phyloP scores from a whole-genome alignment of 352 stramenopile species.

The Phytophthora sp. region DNA sequence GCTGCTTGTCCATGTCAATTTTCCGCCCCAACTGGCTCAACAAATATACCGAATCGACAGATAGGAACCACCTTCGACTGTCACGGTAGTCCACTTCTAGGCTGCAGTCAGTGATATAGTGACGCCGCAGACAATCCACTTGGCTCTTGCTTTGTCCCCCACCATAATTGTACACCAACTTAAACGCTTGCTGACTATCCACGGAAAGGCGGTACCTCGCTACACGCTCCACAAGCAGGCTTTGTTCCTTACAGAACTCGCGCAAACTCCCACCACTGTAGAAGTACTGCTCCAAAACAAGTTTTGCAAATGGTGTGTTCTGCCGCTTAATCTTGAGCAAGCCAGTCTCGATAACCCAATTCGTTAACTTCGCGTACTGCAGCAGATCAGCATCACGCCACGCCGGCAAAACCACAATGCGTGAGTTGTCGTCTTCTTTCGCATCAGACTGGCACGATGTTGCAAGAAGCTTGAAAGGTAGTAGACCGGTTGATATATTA shows the following conservation, averaged over 20 bases:
- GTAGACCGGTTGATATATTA: not conserved
- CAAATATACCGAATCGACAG: conserved; percentile 19
- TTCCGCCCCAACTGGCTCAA: conserved; percentile 16
- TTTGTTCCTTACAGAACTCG: conserved; percentile 12
- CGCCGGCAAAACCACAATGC: conserved; percentile 28
- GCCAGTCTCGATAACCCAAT: conserved; percentile 22
- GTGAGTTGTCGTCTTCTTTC: conserved; percentile 20
- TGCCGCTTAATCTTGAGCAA: conserved; percentile 6
- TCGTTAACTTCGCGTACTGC: conserved; percentile 23
- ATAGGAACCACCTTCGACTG: not conserved
- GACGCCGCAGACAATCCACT: conserved; percentile 23
- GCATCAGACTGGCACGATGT: conserved; percentile 30
- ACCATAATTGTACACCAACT: conserved; percentile 20
- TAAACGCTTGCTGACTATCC: not conserved
- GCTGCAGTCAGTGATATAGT: conserved; percentile 15
- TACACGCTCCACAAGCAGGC: conserved; percentile 2
- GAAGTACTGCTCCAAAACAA: conserved; percentile 27
- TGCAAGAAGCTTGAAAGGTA: conserved; percentile 15
- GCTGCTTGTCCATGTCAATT: conserved; percentile 19
- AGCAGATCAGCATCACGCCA: conserved; percentile 21
- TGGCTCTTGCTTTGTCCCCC: conserved; percentile 3
- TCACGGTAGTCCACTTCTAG: conserved; percentile 10
- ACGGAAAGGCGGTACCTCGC: not conserved
- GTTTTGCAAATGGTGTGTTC: conserved; percentile 11
- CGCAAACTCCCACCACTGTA: conserved; percentile 33